A percentile compares a stretch with the other conserved stretches of the same genome.
Conservation (phyloP, 805 yeast species). For the Sugiyamaella mastotermitis region DNA sequence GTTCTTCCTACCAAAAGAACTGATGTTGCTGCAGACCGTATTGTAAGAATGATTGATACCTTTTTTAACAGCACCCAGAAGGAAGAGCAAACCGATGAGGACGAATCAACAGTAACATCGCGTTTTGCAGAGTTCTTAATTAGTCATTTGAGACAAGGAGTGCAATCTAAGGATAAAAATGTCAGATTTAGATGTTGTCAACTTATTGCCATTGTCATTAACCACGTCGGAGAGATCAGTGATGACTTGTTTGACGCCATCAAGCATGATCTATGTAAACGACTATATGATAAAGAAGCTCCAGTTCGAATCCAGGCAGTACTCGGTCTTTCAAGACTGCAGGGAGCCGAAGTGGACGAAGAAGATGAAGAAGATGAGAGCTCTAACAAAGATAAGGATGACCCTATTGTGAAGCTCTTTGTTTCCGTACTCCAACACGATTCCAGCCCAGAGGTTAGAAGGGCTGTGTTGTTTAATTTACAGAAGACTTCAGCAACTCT, state of each 20-base stretch:
- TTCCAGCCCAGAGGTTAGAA: conserved; percentile 79
- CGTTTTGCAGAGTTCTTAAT: conserved; percentile 56
- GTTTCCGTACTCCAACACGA: conserved; percentile 62
- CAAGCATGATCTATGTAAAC: conserved; percentile 45
- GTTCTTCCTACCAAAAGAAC: conserved; percentile 62
- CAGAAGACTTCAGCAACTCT: conserved; percentile 48
- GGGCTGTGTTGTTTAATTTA: conserved; percentile 73
- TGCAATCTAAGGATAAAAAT: conserved; percentile 65
- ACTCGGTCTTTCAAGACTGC: conserved; percentile 71
- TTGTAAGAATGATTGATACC: conserved; percentile 60
- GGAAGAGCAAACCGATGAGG: conserved; percentile 25
- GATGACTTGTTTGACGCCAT: conserved; percentile 62
- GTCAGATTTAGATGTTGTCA: conserved; percentile 81
- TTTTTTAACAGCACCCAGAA: conserved; percentile 35
- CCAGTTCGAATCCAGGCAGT: conserved; percentile 79
- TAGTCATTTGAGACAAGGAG: conserved; percentile 67
- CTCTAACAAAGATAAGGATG: conserved; percentile 10
- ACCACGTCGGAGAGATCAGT: conserved; percentile 68
- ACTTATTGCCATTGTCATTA: conserved; percentile 62
- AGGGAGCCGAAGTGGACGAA: conserved; percentile 43
- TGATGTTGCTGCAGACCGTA: conserved; percentile 67
- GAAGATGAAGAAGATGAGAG: conserved; percentile 24
- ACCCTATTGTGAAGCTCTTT: conserved; percentile 37
- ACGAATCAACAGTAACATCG: conserved; percentile 37
- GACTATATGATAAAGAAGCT: conserved; percentile 49